These are phyloP conservation scores for Cystoderma amianthinum DNA, from an alignment of 768 basidiomycete genomes.

Conservation along the genomic window DNA sequence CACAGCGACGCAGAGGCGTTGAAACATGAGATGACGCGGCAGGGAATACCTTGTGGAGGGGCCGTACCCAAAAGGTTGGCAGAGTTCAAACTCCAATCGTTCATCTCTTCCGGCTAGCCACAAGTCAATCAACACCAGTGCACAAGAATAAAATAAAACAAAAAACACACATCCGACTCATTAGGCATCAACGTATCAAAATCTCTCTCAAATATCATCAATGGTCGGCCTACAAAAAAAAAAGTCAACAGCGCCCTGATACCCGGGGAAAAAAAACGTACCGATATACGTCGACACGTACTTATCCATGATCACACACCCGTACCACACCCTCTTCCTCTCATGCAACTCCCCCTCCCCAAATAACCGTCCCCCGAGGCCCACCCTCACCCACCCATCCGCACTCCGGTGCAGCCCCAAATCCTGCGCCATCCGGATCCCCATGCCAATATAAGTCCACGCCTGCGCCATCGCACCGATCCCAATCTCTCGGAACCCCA, in stretches of 20 bases:
- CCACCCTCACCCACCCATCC: slow-evolving; percentile 66
- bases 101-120: slow-evolving; percentile 56
- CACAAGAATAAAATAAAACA: background rate
- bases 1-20: slow-evolving; percentile 68
- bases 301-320: slow-evolving; percentile 72
- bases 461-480: slow-evolving; percentile 86
- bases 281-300: slow-evolving; percentile 78
- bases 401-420: slow-evolving; percentile 78
- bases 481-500: slow-evolving; percentile 82
- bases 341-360: slow-evolving; percentile 57
- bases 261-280: slow-evolving; percentile 20
- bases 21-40: slow-evolving; percentile 66
- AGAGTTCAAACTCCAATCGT: slow-evolving; percentile 34
- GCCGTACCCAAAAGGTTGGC: slow-evolving; percentile 19
- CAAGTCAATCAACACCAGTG: slow-evolving; percentile 2
- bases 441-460: slow-evolving; percentile 85
- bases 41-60: slow-evolving; percentile 27
- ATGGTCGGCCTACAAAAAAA: slow-evolving; percentile 47
- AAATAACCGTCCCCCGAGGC: slow-evolving; percentile 52
- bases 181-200: slow-evolving; percentile 68
- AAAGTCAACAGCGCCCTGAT: slow-evolving; percentile 4
- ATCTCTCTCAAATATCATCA: slow-evolving; percentile 69
- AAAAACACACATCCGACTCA: slow-evolving; percentile 43
- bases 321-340: slow-evolving; percentile 71
- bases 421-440: slow-evolving; percentile 89